Base-by-base conservation (phyloP, 1,139 yeast genomes). In the Diutina catenulata region DNA sequence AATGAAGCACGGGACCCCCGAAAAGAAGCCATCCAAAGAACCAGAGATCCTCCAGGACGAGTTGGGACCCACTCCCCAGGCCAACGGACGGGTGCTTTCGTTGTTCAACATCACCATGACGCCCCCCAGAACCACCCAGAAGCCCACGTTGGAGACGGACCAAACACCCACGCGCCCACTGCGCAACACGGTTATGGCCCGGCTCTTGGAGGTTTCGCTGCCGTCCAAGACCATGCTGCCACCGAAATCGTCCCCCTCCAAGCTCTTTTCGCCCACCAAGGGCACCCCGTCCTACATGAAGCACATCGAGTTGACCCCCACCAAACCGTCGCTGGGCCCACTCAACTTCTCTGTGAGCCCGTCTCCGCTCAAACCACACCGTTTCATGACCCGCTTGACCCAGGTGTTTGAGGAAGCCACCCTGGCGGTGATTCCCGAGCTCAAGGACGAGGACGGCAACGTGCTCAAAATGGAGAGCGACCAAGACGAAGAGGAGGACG, bases 51-150 rank as follows among this genome's bases (percentile, higher is more conserved):
- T 21, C 40, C 26, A 15, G 25, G 35, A 10, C 1, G 79, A 74
- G 43, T 51, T 80, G 14, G 88, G 88, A 0, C 91, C 91, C 0
- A 80, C 91, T 0, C 91, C 91, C 0, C 88, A 80, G 45, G 66
- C 80, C 8, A 68, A 76, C 42, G 91, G 91, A 0, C 67, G 76
- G 31, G 82, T 80, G 0, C 50, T 79, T 33, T 77, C 87, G 9
- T 63, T 80, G 10, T 77, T 80, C 48, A 87, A 80, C 13, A 24
- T 21, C 22, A 16, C 20, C 4, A 21, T 31, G 13, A 31, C 35
- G 16, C 35, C 35, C 6, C 35, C 35, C 20, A 21, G 13, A 19
- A 38, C 40, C n/a, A 38, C 39, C 4, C 21, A 38, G 5, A 38
- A 39, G 9, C 28, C 31, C 4, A 39, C 47, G 3, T 45, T 48